phyloP scores from a whole-genome alignment of 225 moss, liverwort and hornwort genomes.

The Polytrichum formosum region DNA sequence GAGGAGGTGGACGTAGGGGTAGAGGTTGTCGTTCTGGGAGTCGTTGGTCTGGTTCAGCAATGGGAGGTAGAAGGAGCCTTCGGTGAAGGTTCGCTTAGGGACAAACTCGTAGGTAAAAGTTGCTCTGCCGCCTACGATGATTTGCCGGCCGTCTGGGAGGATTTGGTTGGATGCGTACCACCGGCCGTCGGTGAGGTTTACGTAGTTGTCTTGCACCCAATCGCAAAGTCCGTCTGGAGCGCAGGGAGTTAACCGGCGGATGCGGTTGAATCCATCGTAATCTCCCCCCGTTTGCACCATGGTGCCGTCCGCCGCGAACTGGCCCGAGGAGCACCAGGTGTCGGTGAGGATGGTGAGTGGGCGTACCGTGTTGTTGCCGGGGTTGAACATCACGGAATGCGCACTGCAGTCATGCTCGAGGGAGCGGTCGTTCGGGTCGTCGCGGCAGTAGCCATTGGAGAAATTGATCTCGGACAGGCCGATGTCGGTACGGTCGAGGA shows the following conservation, averaged over 20 bases:
- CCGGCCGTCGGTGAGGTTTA: constrained; percentile 34
- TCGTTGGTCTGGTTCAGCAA: constrained; percentile 28
- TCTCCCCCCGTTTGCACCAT: constrained; percentile 76
- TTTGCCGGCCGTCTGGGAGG: constrained; percentile 57
- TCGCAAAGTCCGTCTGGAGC: constrained; percentile 33
- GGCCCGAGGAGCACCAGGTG: constrained; percentile 83
- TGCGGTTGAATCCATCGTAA: constrained; percentile 46
- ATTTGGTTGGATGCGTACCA: constrained; percentile 79
- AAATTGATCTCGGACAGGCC: constrained; percentile 39
- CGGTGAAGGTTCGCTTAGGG: constrained; percentile 15
- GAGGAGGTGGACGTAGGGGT: constrained; percentile 66
- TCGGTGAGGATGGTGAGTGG: constrained; percentile 59
- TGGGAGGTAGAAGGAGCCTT: constrained; percentile 4
- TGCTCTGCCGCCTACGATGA: constrained; percentile 56
- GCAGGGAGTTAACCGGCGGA: constrained; percentile 33
- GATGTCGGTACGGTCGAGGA: constrained; percentile 38
- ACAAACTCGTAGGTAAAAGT: constrained; percentile 46
- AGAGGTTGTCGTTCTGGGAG: constrained; percentile 47
- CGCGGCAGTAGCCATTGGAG: constrained; percentile 34
- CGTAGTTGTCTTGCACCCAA: constrained; percentile 44
- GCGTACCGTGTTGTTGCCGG: constrained; percentile 21
- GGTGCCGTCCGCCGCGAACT: constrained; percentile 51
- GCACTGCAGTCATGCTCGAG: constrained; percentile 50
- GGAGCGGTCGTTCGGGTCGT: constrained; percentile 18
- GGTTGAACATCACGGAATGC: constrained; percentile 67